Evolutionary conservation across 352 stramenopile genomes (phyloP).

Genomic region (Phytophthora foliorum): DNA sequence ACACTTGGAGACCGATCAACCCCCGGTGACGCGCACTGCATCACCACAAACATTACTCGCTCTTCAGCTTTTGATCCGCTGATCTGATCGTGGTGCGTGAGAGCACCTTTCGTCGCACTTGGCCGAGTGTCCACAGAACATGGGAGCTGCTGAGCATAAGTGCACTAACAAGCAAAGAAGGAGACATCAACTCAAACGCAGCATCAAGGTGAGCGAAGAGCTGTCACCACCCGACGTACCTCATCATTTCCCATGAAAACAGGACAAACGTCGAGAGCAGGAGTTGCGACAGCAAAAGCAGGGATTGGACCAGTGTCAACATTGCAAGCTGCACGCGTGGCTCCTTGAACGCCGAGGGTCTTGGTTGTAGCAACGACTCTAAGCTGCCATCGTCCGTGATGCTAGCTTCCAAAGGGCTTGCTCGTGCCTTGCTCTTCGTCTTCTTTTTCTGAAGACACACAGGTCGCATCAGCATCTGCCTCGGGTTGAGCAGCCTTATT

Average conservation of each 20-base stretch:
- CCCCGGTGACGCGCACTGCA: too few relatives aligned
- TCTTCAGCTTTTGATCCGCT: slow-evolving; percentile 18
- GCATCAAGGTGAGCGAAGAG: not conserved
- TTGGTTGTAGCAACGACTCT: not conserved
- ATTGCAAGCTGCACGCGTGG: slow-evolving; percentile 41
- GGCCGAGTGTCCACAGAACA: slow-evolving; percentile 53
- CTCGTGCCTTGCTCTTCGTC: slow-evolving; percentile 25
- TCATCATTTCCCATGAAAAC: slow-evolving; percentile 54
- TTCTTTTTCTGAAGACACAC: slow-evolving; percentile 35
- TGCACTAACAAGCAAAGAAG: slow-evolving; percentile 25
- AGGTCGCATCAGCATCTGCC: not conserved
- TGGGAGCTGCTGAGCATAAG: slow-evolving; percentile 59
- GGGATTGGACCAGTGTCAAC: slow-evolving; percentile 38
- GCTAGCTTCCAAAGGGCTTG: not conserved
- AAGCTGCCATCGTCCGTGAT: not conserved
- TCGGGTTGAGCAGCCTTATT: not conserved
- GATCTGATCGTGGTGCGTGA: slow-evolving; percentile 6
- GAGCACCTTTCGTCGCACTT: slow-evolving; percentile 39
- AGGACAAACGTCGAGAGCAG: slow-evolving; percentile 32
- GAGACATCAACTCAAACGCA: not conserved
- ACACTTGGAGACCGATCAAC: too few relatives aligned
- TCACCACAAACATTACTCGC: slow-evolving; percentile 24
- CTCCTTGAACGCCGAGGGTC: slow-evolving; percentile 18
- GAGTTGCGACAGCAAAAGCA: slow-evolving; percentile 45
- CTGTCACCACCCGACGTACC: slow-evolving; percentile 30